Conservation (phyloP, 306 rosid species). For the Medicago ruthenica region DNA sequence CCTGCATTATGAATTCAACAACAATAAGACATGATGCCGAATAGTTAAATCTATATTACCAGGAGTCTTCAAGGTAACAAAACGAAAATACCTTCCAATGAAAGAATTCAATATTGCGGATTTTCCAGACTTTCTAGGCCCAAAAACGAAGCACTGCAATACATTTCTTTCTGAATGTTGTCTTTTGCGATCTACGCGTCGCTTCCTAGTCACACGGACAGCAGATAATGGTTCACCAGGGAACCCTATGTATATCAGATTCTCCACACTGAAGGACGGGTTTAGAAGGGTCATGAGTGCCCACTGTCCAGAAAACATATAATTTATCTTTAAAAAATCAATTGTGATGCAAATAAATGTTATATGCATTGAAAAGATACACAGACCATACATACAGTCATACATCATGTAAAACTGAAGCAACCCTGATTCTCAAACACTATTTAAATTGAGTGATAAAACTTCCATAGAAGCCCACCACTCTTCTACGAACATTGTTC, state of each 20-base stretch:
- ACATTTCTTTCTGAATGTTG: constrained; percentile 84
- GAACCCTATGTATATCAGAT: constrained; percentile 90
- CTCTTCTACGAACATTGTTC: constrained; percentile 5
- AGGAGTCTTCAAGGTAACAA: constrained; percentile 21
- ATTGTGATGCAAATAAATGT: constrained; percentile 15
- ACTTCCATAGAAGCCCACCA: not conserved
- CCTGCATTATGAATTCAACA: constrained; percentile 57
- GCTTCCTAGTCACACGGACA: constrained; percentile 79
- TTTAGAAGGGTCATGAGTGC: constrained; percentile 88
- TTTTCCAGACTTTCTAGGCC: constrained; percentile 92
- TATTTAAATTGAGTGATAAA: constrained; percentile 18
- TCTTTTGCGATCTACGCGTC: constrained; percentile 86
- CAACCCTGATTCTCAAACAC: constrained; percentile 20
- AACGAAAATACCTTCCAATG: constrained; percentile 71
- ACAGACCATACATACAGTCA: constrained; percentile 4
- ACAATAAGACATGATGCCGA: constrained; percentile 8
- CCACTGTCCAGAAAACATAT: constrained; percentile 67
- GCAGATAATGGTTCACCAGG: constrained; percentile 76
- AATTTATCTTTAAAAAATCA: constrained; percentile 36
- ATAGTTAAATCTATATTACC: constrained; percentile 5
- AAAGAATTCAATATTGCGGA: constrained; percentile 86
- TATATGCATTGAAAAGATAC: constrained; percentile 3
- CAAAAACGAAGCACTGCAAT: constrained; percentile 92
- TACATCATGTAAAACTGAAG: not conserved
- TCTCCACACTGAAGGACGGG: constrained; percentile 83